phyloP scores from a whole-genome alignment of 1,284 basidiomycete genomes.

The Marasmius tenuissimus region DNA sequence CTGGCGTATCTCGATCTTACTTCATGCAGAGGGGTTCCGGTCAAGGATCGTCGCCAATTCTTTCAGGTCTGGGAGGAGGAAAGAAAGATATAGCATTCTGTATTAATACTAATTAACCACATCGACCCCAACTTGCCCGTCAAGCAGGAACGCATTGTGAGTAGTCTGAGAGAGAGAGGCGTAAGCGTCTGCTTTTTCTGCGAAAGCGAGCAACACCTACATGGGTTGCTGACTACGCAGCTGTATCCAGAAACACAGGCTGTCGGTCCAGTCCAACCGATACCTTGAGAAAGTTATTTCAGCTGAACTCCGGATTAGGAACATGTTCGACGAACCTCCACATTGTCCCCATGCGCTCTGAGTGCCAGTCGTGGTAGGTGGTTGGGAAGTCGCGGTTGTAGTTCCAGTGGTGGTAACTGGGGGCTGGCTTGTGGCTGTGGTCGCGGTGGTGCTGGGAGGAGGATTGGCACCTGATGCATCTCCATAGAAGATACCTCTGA shows the following conservation, averaged over 20 bases:
- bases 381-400: conserved; percentile 12
- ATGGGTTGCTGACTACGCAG: conserved; percentile 39
- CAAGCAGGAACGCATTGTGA: conserved; percentile 44
- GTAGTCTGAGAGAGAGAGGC: conserved; percentile 32
- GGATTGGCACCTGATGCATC: conserved; percentile 42
- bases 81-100: conserved; percentile 13
- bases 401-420: conserved; percentile 18
- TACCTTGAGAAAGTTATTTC: conserved; percentile 20
- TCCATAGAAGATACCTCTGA: conserved; percentile 56
- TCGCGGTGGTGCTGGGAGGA: conserved; percentile 25
- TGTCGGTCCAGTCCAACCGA: conserved; percentile 45
- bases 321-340: conserved; percentile 31
- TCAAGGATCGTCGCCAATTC: conserved; percentile 50
- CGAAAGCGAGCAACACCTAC: conserved; percentile 28
- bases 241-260: conserved; percentile 41
- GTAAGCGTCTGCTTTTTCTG: background rate
- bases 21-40: conserved; percentile 60
- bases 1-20: conserved; percentile 60
- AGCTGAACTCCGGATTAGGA: background rate
- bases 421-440: background rate
- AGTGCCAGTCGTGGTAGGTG: conserved; percentile 7
- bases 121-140: conserved; percentile 2
- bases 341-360: conserved; percentile 43
- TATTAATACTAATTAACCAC: background rate
- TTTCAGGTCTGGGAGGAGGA: conserved; percentile 48